phyloP scores from a whole-genome alignment of 441 rosid genomes.

The Pelargonium cotyledonis region DNA sequence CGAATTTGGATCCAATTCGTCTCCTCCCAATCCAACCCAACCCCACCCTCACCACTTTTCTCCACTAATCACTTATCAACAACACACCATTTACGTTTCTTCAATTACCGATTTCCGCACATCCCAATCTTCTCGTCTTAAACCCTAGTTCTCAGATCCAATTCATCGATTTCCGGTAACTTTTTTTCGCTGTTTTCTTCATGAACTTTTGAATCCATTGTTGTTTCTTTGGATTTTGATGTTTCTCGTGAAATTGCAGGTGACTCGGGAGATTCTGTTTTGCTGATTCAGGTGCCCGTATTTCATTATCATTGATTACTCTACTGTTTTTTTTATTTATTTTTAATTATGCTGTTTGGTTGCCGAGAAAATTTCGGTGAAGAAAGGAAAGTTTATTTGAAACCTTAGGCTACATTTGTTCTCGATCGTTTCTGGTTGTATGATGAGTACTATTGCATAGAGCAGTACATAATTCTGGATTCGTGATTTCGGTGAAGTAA shows the following conservation, averaged over 20 bases:
- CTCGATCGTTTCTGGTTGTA: not conserved
- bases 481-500: not conserved
- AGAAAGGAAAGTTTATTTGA: not conserved
- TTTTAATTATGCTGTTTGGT: not conserved
- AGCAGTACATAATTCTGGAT: not conserved
- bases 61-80: not conserved
- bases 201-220: not conserved
- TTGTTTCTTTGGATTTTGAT: too few relatives aligned
- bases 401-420: not conserved
- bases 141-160: not conserved
- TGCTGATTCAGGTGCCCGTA: not conserved
- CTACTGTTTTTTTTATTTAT: not conserved
- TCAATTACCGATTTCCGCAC: not conserved
- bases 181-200: not conserved
- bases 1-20: conserved; percentile 44
- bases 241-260: not conserved
- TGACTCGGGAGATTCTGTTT: not conserved
- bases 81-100: not conserved
- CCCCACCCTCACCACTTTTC: too few relatives aligned
- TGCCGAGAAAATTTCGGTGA: not conserved
- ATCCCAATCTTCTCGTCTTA: not conserved
- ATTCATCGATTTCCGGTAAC: not conserved
- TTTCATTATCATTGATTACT: not conserved
- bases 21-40: not conserved
- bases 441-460: not conserved